phyloP scores from a whole-genome alignment of 805 yeast genomes.

The Candida montana region DNA sequence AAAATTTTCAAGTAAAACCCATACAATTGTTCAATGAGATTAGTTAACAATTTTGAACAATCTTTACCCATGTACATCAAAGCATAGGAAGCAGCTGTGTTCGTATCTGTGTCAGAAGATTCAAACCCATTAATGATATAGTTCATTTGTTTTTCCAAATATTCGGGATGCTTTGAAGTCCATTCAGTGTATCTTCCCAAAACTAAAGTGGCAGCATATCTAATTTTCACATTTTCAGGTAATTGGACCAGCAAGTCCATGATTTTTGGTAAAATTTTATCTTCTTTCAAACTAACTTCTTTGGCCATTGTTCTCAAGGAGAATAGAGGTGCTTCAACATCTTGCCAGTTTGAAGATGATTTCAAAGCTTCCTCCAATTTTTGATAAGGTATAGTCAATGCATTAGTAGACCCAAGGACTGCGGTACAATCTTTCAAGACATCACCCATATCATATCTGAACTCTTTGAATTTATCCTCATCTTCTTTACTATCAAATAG shows the following conservation, averaged over 20 bases:
- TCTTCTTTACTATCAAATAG: slow-evolving; percentile 70
- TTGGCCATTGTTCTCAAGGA: slow-evolving; percentile 92
- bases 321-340: slow-evolving; percentile 84
- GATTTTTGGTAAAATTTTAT: slow-evolving; percentile 64
- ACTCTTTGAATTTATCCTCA: slow-evolving; percentile 89
- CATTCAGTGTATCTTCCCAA: slow-evolving; percentile 95
- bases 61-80: slow-evolving; percentile 93
- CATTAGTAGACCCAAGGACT: slow-evolving; percentile 71
- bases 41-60: slow-evolving; percentile 62
- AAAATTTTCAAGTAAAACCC: slow-evolving; percentile 58
- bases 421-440: slow-evolving; percentile 95
- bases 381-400: slow-evolving; percentile 65
- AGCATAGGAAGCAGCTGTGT: slow-evolving; percentile 88
- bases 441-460: slow-evolving; percentile 96
- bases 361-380: slow-evolving; percentile 41
- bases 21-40: slow-evolving; percentile 69
- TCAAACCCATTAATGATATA: slow-evolving; percentile 77
- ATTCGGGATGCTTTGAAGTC: slow-evolving; percentile 84
- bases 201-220: slow-evolving; percentile 90
- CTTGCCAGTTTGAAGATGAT: slow-evolving; percentile 59
- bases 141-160: slow-evolving; percentile 72
- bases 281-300: slow-evolving; percentile 68
- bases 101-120: slow-evolving; percentile 36
- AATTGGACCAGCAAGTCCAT: slow-evolving; percentile 62
- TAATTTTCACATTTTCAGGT: slow-evolving; percentile 80